Evolutionary conservation across 176 grass and related monocot species (phyloP), one percentile per base, ranked within the genome.

Genomic region (Elymus sibiricus): DNA sequence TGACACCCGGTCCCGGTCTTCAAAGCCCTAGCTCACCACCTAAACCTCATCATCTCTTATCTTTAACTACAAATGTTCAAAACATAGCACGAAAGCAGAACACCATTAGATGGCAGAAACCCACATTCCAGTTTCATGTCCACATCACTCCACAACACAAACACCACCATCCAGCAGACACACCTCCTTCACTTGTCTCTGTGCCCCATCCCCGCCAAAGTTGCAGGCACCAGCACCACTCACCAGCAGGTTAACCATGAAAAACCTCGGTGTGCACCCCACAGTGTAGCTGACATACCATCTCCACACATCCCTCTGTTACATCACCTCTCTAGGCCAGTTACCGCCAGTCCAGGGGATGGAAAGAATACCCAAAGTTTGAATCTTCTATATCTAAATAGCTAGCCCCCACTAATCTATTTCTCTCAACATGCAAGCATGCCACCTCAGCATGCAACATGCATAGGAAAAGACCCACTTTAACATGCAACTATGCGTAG

Each of bases 201-300:
- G 39, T 74, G 38, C 12, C 70, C 13, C 24, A 74, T 42, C 70
- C 70, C n/a, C 13, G 25, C 13, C 11, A 74, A 17, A 53, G 46
- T 53, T 76, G 73, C 73, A 76, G 15, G 26, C 44, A 76, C 70
- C 70, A 73, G 39, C 39, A 73, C n/a, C n/a, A 16, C 38, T 76
- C 15, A 76, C 44, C 26, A 53, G 73, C 13, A 26, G 25, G 43
- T 49, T 3, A 31, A 14, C 70, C 72, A 75, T 46, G 25, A 51
- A 43, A 16, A 16, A 75, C 72, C 44, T 29, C 25, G 7, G 15
- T 28, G 71, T 47, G 43, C 43, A 75, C 72, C 72, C 38, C 43
- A 25, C 72, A 51, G 3, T 19, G 26, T 75, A 75, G 43, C 8
- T 75, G 24, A 7, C 39, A 51, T 49, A 51, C 72, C 72, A 75